Base-by-base conservation (phyloP, 495 filamentous ascomycete genomes). In the Cercophora newfieldiana region DNA sequence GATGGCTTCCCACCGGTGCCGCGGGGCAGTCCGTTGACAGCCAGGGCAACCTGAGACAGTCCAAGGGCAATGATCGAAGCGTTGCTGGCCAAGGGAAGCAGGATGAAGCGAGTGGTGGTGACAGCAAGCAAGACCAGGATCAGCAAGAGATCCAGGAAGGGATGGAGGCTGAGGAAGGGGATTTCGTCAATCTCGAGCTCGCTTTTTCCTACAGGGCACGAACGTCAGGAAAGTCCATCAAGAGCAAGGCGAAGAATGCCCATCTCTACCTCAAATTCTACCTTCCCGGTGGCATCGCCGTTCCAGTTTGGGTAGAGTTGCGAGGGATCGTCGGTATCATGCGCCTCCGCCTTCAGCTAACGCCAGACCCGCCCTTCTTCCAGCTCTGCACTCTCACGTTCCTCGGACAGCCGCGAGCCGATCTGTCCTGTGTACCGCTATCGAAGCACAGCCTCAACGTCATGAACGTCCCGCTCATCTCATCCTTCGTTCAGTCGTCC, bases 401-500 rank as follows among this genome's bases (percentile, higher is more conserved):
- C 67, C 84, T 91, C n/a, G 89, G 89, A n/a, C 89, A 91, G 72
- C 90, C 90, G 0, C 85, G 86, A 68, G 89, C 87, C n/a, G 85
- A 88, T 61, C 72, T 92, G 2, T 86, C 86, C 0, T 91, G 89
- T 66, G 80, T 86, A 14, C 89, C 90, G 4, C 79, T 92, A 29
- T 85, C 83, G 22, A 88, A 88, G 69, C 82, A 86, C 55, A 85
- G 83, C 28, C 79, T 89, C 22, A 90, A 91, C 70, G 78, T 92
- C 26, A 91, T 91, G 81, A 84, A 91, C 69, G 75, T 92, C 2
- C 89, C 89, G 0, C 73, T 91, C 2, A 87, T 92, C 65, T 89
- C 86, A 2, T 87, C 85, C 10, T 92, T 92, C 62, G 88, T 92
- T 7, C 89, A 92, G 73, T 87, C 85, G 12, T 83, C 89, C 3